Conservation (phyloP, 768 basidiomycete species). For the Ephemerocybe angulata region DNA sequence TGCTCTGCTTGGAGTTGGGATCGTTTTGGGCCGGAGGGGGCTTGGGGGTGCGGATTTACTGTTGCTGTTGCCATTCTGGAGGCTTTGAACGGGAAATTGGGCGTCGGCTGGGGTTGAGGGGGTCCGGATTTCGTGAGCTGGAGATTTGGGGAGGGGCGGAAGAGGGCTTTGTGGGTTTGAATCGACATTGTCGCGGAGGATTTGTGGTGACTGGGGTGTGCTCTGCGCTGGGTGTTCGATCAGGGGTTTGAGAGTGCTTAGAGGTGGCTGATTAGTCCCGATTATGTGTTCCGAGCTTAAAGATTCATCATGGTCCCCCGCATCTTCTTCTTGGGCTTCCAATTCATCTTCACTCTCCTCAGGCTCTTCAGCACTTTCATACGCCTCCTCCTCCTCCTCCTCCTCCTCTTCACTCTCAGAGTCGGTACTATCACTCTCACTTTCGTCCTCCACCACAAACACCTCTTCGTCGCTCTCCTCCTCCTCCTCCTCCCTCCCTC, state of each 20-base stretch:
- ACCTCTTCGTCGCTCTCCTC: constrained; percentile 24
- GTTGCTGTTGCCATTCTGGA: not conserved
- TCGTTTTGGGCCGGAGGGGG: not conserved
- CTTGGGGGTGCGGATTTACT: no score
- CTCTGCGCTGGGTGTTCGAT: no score
- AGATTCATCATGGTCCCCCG: constrained; percentile 6
- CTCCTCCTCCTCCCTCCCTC: constrained; percentile 20
- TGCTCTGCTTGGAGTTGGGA: not conserved
- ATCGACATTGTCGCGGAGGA: no score
- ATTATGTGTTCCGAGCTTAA: not conserved
- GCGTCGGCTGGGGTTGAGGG: no score
- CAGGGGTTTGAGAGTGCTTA: no score
- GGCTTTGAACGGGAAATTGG: no score
- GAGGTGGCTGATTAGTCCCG: no score
- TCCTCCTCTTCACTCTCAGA: constrained; percentile 8
- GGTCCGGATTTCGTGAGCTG: no score
- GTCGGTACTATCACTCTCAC: constrained; percentile 20
- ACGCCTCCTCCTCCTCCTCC: constrained; percentile 11
- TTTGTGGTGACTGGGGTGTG: no score
- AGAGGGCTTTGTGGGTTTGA: no score
- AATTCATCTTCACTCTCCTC: constrained; percentile 18
- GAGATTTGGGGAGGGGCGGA: no score
- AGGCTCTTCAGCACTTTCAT: constrained; percentile 15
- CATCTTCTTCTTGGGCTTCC: no score
- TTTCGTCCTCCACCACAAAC: constrained; percentile 28